Evolutionary conservation across 768 basidiomycete genomes (phyloP).

Genomic region (Amanita pallidorosea): DNA sequence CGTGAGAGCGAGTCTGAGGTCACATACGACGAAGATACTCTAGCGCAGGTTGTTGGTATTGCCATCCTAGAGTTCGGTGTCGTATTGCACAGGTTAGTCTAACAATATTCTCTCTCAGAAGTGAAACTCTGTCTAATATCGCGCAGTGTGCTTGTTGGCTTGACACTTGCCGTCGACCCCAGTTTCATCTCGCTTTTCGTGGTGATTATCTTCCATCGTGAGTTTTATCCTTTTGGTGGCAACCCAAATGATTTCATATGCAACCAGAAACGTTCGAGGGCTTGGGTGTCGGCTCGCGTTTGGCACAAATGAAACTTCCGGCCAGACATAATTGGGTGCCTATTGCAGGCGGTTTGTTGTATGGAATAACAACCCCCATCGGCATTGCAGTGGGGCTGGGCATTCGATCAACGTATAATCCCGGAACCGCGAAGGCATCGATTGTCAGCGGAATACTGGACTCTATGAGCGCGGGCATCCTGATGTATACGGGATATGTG

Average conservation of each 20-base stretch:
- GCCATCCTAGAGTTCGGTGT: constrained; percentile 94
- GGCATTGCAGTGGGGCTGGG: constrained; percentile 84
- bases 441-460: constrained; percentile 85
- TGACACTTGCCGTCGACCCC: constrained; percentile 84
- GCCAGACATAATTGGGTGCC: constrained; percentile 45
- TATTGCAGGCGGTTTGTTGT: constrained; percentile 47
- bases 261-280: constrained; percentile 87
- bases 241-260: neutral
- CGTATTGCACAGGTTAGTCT: constrained; percentile 58
- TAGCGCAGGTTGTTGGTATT: constrained; percentile 75
- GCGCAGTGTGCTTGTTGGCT: constrained; percentile 67
- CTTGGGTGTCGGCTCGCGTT: constrained; percentile 82
- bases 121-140: constrained; percentile 1
- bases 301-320: constrained; percentile 66
- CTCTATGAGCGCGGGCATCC: constrained; percentile 75
- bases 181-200: constrained; percentile 80
- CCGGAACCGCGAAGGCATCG: constrained; percentile 59
- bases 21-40: constrained; percentile 27
- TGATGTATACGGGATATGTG: constrained; percentile 81
- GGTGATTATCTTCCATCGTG: constrained; percentile 88
- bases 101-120: neutral
- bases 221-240: constrained; percentile 18
- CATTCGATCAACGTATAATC: constrained; percentile 70
- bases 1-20: constrained; percentile 11
- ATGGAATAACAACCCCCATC: constrained; percentile 73